Percentiles rank a stretch among this genome's conserved stretches.
These are phyloP conservation scores for Dactylonectria macrodidyma DNA, from an alignment of 2,329 filamentous ascomycete species.

Conservation along the genomic window DNA sequence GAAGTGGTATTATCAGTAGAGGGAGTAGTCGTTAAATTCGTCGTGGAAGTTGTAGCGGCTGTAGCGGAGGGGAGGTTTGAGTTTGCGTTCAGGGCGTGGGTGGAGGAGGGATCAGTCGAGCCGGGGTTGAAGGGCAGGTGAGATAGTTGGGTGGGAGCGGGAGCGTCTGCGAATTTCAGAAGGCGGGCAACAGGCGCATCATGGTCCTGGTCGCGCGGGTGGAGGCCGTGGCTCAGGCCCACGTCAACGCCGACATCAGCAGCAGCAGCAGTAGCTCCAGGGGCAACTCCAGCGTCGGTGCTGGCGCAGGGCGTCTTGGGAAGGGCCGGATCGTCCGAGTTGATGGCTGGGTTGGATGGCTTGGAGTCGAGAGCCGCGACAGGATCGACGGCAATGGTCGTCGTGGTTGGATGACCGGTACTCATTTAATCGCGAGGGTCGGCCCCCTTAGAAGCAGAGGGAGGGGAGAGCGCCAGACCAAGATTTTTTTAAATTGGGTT, in stretches of 20 bases:
- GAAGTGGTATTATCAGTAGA: conserved; percentile 36
- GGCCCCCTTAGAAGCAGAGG: conserved; percentile 37
- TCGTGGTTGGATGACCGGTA: conserved; percentile 40
- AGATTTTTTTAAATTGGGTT: background rate
- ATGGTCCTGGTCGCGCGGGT: conserved; percentile 44
- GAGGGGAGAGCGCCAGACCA: conserved; percentile 21
- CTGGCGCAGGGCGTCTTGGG: conserved; percentile 25
- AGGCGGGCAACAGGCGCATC: conserved; percentile 45
- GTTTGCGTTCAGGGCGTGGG: conserved; percentile 43
- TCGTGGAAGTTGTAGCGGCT: conserved; percentile 24
- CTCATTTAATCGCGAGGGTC: conserved; percentile 46
- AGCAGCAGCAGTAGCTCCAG: conserved; percentile 21
- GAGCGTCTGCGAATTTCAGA: conserved; percentile 50
- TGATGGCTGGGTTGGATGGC: conserved; percentile 14
- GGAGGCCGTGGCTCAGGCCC: conserved; percentile 37
- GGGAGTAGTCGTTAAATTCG: conserved; percentile 34
- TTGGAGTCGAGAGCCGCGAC: conserved; percentile 24
- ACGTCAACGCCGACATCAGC: conserved; percentile 18
- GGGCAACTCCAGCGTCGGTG: conserved; percentile 8
- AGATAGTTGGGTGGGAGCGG: conserved; percentile 46
- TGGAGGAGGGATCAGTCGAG: conserved; percentile 46
- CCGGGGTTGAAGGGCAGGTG: conserved; percentile 48
- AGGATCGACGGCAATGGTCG: conserved; percentile 43
- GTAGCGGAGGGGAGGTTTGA: conserved; percentile 42
- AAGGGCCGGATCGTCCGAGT: conserved; percentile 24